Base-by-base conservation (phyloP, 2,329 filamentous ascomycete species). In the Alternaria arbusti region DNA sequence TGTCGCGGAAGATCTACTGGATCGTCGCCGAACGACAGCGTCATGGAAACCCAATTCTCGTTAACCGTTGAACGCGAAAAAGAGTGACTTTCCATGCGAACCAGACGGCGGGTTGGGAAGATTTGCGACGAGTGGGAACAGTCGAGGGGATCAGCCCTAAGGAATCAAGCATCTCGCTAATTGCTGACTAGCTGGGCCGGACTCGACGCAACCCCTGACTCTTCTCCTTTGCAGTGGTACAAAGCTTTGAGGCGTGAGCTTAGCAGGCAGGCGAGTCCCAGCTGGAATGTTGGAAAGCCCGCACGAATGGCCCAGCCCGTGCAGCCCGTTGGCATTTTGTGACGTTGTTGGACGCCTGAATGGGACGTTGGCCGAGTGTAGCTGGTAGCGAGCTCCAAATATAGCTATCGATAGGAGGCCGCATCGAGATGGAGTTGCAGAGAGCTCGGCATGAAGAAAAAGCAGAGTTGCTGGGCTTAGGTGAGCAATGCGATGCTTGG, bases 161-260 rank as follows among this genome's bases (percentile, higher is more conserved):
- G 56, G 65, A 63, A 63, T 63, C 50, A 71, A 72, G 69, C 67
- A 64, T 40, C 50, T 57, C 52, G 69, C 66, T 65, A 69, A 64
- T 64, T 58, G 62, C 56, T 45, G 50, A 61, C 17, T 58, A 56
- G 59, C 30, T 46, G 51, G 25, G 32, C 59, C n/a, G 59, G 62
- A 67, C 57, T 59, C 17, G 30, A 57, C 46, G 55, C 57, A n/a
- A 54, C 64, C 68, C 71, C 64, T 70, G 63, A 66, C 44, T 57
- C 36, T 59, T 47, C 50, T 11, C 23, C 36, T 52, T 7, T 23
- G 28, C 50, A 17, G 20, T 25, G 45, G 30, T 50, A 59, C 61
- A 67, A 72, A 68, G 66, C 68, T 71, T 69, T 70, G 60, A 50
- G 70, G 68, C 68, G 65, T 70, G 64, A 68, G 65, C 67, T 69